Conservation (phyloP, 2,329 filamentous ascomycete species). For the Cytospora mali region DNA sequence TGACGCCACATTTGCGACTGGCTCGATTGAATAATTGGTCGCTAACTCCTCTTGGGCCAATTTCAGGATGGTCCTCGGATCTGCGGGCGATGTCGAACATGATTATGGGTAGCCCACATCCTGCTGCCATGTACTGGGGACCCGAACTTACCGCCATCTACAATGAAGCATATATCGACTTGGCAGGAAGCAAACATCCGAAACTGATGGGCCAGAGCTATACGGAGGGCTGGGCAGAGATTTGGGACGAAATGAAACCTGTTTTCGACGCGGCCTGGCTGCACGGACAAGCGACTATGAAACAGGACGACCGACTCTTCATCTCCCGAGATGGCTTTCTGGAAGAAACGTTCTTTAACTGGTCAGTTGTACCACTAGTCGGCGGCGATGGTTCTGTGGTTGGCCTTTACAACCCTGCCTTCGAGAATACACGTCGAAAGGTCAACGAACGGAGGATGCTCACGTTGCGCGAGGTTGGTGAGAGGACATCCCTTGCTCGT, state of each 20-base stretch:
- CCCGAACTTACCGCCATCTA: conserved; percentile 65
- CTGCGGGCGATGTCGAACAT: conserved; percentile 78
- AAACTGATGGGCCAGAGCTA: conserved; percentile 74
- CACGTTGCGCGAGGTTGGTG: conserved; percentile 75
- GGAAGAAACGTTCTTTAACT: conserved; percentile 82
- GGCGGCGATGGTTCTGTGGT: conserved; percentile 74
- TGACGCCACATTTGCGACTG: conserved; percentile 73
- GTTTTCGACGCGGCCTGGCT: conserved; percentile 68
- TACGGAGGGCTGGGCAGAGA: conserved; percentile 69
- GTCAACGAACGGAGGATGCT: conserved; percentile 81
- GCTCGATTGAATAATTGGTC: conserved; percentile 74
- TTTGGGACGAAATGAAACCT: conserved; percentile 71
- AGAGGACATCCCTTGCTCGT: conserved; percentile 71
- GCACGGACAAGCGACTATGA: conserved; percentile 80
- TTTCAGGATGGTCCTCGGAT: conserved; percentile 72
- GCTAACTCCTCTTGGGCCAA: conserved; percentile 71
- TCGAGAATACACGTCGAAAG: conserved; percentile 78
- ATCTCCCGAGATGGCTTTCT: conserved; percentile 69
- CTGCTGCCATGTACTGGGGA: conserved; percentile 78
- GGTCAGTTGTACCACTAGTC: conserved; percentile 78
- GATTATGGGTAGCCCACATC: conserved; percentile 77
- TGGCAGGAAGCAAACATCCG: conserved; percentile 72
- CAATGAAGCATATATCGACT: conserved; percentile 68
- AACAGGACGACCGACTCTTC: conserved; percentile 78
- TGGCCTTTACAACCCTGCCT: conserved; percentile 77